Evolutionary conservation across 1,284 basidiomycete species (phyloP).

Genomic region (Fomitopsis schrenkii): DNA sequence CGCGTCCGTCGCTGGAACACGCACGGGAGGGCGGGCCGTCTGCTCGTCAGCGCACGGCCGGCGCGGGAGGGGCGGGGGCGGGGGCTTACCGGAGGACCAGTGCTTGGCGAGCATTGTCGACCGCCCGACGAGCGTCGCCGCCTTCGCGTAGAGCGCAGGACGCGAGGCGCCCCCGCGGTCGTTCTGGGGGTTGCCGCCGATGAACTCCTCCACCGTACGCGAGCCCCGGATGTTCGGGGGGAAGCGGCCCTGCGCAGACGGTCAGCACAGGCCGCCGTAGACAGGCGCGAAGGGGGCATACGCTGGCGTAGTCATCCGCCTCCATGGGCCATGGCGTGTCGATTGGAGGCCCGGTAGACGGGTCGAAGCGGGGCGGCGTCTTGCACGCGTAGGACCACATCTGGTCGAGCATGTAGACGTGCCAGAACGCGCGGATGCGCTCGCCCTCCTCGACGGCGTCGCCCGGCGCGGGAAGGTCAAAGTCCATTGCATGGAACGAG

Average conservation of each 20-base stretch:
- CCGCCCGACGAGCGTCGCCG: conserved; percentile 33
- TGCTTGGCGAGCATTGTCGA: conserved; percentile 25
- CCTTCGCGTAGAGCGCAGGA: conserved; percentile 32
- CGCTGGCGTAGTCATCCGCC: conserved; percentile 28
- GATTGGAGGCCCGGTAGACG: conserved; percentile 25
- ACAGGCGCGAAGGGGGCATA: conserved; percentile 4
- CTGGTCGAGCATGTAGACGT: conserved; percentile 38
- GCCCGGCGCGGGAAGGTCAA: conserved; percentile 13
- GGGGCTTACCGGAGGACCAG: conserved; percentile 18
- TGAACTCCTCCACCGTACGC: conserved; percentile 1
- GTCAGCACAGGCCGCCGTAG: background rate
- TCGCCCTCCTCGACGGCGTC: conserved; percentile 39
- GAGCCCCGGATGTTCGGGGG: background rate
- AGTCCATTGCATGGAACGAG: conserved; percentile 8
- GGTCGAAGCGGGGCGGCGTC: conserved; percentile 28
- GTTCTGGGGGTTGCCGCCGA: background rate
- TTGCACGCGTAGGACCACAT: conserved; percentile 37
- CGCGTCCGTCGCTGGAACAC: conserved; percentile 8
- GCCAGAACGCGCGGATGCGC: conserved; percentile 43
- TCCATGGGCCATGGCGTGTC: conserved; percentile 40
- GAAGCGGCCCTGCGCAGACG: conserved; percentile 12
- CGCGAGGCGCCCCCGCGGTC: conserved; percentile 16
- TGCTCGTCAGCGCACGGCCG: background rate
- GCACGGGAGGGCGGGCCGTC: background rate
- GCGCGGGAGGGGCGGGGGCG: background rate